Percentiles rank a stretch among this genome's conserved stretches.
phyloP scores from a whole-genome alignment of 352 stramenopile genomes.

The Blastocystis hominis region DNA sequence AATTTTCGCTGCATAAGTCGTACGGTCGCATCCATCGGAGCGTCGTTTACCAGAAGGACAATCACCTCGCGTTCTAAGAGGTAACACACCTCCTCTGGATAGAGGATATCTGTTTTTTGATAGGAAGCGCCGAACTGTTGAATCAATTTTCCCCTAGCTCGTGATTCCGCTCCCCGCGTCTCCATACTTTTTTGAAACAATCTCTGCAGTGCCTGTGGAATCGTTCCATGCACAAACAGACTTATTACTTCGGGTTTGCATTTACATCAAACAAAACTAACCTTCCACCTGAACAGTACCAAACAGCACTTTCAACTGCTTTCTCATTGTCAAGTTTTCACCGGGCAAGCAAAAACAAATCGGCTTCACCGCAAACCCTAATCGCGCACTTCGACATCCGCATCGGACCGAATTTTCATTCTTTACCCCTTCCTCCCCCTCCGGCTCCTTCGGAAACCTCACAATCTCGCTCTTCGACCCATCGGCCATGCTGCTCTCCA shows the following conservation, averaged over 20 bases:
- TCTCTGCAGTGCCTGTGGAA: background rate
- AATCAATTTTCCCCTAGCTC: background rate
- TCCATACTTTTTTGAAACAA: background rate
- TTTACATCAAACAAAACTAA: constrained; percentile 7
- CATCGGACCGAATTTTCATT: no score
- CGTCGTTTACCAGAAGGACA: background rate
- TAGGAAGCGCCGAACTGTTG: constrained; percentile 6
- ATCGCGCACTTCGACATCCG: no score
- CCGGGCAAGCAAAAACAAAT: no score
- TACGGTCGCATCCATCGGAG: background rate
- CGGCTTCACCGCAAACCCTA: no score
- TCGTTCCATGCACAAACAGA: background rate
- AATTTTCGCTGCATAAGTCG: background rate
- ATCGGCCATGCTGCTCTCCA: no score
- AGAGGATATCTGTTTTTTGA: background rate
- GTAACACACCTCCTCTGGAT: constrained; percentile 16
- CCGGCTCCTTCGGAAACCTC: no score
- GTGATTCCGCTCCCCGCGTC: background rate
- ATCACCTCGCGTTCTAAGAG: background rate
- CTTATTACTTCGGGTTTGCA: background rate
- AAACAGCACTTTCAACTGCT: background rate
- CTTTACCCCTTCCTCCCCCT: no score
- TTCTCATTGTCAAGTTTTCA: no score
- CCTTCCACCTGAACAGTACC: background rate
- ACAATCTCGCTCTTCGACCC: no score